These are phyloP conservation scores for Blyttiomyces sp. DNA, from an alignment of 371 early-diverging fungal species.

Conservation along the genomic window DNA sequence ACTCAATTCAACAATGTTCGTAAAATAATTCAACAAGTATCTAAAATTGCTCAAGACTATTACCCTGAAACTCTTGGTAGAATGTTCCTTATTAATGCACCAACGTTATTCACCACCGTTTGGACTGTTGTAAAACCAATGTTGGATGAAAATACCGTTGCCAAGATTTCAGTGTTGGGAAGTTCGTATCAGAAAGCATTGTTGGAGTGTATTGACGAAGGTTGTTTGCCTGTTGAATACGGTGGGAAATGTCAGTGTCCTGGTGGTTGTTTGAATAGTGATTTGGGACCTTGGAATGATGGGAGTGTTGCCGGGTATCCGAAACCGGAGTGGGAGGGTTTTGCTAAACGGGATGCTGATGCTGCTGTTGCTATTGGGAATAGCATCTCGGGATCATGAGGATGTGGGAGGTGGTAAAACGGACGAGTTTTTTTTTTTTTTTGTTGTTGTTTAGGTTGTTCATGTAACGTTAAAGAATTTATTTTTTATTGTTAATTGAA, in stretches of 20 bases:
- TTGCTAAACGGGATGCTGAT: conserved; percentile 22
- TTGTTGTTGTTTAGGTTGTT: no score
- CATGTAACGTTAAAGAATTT: no score
- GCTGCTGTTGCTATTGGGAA: no score
- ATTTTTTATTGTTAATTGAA: no score
- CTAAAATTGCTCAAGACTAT: conserved; percentile 69
- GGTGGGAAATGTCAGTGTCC: conserved; percentile 62
- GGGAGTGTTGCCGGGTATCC: conserved; percentile 44
- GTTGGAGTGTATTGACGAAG: conserved; percentile 55
- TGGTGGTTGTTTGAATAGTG: conserved; percentile 41
- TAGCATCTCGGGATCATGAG: no score
- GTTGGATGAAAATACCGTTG: conserved; percentile 67
- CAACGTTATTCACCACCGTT: conserved; percentile 65
- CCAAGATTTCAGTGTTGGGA: conserved; percentile 64
- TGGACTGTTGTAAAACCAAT: conserved; percentile 67
- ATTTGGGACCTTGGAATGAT: conserved; percentile 51
- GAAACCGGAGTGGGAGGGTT: conserved; percentile 20
- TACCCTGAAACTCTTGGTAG: conserved; percentile 72
- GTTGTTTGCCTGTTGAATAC: conserved; percentile 51
- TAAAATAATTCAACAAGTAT: conserved; percentile 57
- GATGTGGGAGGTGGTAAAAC: no score
- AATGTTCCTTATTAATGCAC: conserved; percentile 74
- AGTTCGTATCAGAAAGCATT: conserved; percentile 50
- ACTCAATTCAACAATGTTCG: conserved; percentile 54
- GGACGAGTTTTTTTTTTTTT: no score